Conservation (phyloP, 2,329 filamentous ascomycete species). For the Huntiella bhutanensis region DNA sequence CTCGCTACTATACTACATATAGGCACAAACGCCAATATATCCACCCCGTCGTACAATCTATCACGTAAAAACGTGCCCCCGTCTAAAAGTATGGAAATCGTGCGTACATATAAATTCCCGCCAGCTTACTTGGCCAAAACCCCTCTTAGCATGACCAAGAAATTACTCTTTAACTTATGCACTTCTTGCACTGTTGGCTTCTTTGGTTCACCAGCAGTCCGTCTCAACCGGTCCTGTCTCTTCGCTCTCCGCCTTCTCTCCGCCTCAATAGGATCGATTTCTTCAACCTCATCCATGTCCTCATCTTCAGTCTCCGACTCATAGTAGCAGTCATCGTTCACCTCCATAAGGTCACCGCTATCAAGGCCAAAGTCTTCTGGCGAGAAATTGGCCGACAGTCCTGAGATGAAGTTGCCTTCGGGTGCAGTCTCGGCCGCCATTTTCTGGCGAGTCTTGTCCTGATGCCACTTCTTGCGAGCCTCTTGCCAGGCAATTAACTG, state of each 20-base stretch:
- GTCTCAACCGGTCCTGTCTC: slow-evolving; percentile 60
- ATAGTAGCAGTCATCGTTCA: slow-evolving; percentile 41
- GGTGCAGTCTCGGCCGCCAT: slow-evolving; percentile 59
- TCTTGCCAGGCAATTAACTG: slow-evolving; percentile 83
- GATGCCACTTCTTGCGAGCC: slow-evolving; percentile 91
- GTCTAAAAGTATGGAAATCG: too few species aligned
- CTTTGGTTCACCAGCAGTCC: slow-evolving; percentile 63
- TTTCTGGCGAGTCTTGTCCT: slow-evolving; percentile 94
- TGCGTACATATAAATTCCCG: too few species aligned
- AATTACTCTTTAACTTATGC: slow-evolving; percentile 59
- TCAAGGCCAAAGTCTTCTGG: slow-evolving; percentile 81
- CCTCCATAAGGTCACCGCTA: slow-evolving; percentile 68
- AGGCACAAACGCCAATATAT: too few species aligned
- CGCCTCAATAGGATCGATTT: slow-evolving; percentile 70
- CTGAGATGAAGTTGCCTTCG: slow-evolving; percentile 26
- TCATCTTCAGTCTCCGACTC: slow-evolving; percentile 50
- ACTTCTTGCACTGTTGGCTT: slow-evolving; percentile 70
- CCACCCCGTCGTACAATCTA: too few species aligned
- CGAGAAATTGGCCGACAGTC: slow-evolving; percentile 43
- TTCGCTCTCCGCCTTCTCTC: slow-evolving; percentile 62
- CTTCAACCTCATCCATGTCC: slow-evolving; percentile 53
- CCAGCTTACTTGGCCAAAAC: slow-evolving; percentile 51
- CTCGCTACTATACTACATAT: not conserved
- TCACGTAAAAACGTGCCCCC: too few species aligned
- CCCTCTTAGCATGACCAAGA: slow-evolving; percentile 61